Conservation (phyloP, 192 early-diverging fungal species). For the Obelidium mucronatum region DNA sequence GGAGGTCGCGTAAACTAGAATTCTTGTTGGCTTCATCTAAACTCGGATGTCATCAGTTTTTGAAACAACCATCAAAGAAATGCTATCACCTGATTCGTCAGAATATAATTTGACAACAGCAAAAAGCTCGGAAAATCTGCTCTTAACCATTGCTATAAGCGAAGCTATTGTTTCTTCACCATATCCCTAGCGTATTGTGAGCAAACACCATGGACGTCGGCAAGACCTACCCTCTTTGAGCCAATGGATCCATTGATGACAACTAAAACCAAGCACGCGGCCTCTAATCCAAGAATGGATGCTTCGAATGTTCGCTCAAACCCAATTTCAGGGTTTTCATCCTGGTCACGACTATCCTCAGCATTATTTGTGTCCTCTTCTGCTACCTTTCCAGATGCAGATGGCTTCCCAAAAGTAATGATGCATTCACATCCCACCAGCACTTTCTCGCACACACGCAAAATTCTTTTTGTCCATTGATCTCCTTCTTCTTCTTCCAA, state of each 20-base stretch:
- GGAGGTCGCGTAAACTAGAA: not conserved
- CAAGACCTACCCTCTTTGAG: no score
- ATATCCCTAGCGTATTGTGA: no score
- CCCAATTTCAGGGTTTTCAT: not conserved
- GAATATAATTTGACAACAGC: not conserved
- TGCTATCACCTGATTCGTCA: not conserved
- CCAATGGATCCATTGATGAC: no score
- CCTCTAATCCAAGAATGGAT: conserved; percentile 12
- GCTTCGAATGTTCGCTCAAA: not conserved
- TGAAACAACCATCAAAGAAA: no score
- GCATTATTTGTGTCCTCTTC: not conserved
- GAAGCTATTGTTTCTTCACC: conserved; percentile 6
- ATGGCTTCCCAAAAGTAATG: not conserved
- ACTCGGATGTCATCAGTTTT: no score
- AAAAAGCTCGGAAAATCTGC: not conserved
- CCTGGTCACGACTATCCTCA: not conserved
- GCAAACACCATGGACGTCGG: no score
- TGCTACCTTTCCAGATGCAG: not conserved
- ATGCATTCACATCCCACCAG: conserved; percentile 7
- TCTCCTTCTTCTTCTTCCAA: conserved; percentile 16
- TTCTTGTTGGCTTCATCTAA: no score
- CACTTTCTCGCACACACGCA: conserved; percentile 9
- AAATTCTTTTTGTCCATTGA: not conserved
- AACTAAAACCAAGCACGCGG: not conserved
- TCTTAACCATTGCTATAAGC: not conserved